Percentiles rank a stretch among this genome's conserved stretches.
These are phyloP conservation scores for Lachancea kluyveri DNA, from an alignment of 805 yeast genomes.

Conservation along the genomic window DNA sequence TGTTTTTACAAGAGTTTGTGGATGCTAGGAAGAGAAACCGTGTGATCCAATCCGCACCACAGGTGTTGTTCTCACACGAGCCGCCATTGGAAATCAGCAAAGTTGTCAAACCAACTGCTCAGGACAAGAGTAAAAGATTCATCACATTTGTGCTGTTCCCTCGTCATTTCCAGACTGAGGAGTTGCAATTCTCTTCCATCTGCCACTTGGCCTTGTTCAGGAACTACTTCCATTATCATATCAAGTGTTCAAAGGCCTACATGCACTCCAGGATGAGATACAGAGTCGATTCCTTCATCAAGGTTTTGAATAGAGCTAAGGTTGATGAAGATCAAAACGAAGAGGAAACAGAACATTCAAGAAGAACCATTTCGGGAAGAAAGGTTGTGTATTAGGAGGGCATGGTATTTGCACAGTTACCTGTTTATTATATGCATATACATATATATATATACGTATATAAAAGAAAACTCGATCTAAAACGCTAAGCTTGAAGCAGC, in stretches of 20 bases:
- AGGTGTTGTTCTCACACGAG: conserved; percentile 87
- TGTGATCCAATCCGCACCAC: conserved; percentile 97
- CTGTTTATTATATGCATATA: not conserved
- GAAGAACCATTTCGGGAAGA: conserved; percentile 32
- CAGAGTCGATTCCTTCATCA: conserved; percentile 88
- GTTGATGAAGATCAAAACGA: conserved; percentile 81
- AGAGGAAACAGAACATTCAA: conserved; percentile 11
- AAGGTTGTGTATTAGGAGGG: conserved; percentile 27
- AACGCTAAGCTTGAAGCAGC: too few relatives aligned
- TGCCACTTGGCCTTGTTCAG: conserved; percentile 89
- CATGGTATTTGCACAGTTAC: conserved; percentile 2
- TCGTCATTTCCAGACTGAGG: conserved; percentile 72
- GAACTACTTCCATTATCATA: conserved; percentile 97
- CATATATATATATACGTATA: not conserved
- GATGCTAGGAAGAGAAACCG: conserved; percentile 92
- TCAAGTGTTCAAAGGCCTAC: conserved; percentile 96
- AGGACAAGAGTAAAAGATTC: conserved; percentile 39
- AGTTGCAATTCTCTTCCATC: conserved; percentile 38
- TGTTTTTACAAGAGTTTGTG: conserved; percentile 86
- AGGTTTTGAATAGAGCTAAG: conserved; percentile 93
- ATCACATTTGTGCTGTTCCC: conserved; percentile 75
- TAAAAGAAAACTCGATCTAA: too few relatives aligned
- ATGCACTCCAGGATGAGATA: conserved; percentile 98
- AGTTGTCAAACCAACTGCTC: conserved; percentile 31
- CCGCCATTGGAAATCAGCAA: conserved; percentile 84